These are phyloP conservation scores for Globisporangium nodosum DNA, from an alignment of 352 stramenopile species.

Conservation along the genomic window DNA sequence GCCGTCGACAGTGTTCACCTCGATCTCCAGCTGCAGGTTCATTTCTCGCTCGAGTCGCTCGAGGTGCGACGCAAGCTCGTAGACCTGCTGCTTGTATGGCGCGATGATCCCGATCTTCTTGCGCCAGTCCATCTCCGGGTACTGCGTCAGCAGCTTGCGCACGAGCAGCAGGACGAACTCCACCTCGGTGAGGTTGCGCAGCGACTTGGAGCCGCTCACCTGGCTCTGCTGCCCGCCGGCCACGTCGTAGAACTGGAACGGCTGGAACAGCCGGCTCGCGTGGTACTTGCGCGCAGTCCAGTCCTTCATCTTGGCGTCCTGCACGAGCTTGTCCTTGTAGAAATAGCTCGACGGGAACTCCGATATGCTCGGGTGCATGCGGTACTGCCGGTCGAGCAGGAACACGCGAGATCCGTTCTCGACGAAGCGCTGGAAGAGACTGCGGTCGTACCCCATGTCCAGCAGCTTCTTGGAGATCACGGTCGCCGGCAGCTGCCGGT, in stretches of 20 bases:
- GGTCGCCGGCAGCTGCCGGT: conserved; percentile 96
- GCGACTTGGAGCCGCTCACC: conserved; percentile 62
- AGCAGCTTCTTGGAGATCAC: conserved; percentile 92
- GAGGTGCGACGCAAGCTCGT: conserved; percentile 85
- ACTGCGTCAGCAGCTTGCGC: conserved; percentile 87
- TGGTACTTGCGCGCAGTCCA: conserved; percentile 69
- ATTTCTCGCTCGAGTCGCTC: conserved; percentile 43
- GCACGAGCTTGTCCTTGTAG: conserved; percentile 92
- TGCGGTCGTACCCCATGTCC: conserved; percentile 87
- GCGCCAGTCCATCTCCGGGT: conserved; percentile 52
- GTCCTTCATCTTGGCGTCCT: conserved; percentile 70
- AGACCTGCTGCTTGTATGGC: conserved; percentile 97
- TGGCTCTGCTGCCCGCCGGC: conserved; percentile 54
- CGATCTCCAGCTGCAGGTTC: conserved; percentile 46
- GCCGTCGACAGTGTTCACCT: conserved; percentile 96
- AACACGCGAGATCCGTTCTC: conserved; percentile 60
- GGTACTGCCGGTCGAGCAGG: conserved; percentile 96
- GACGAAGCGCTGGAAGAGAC: conserved; percentile 96
- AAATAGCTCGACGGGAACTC: conserved; percentile 93
- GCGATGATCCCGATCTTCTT: conserved; percentile 97
- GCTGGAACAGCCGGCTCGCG: conserved; percentile 33
- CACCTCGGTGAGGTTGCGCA: conserved; percentile 76
- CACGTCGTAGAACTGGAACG: conserved; percentile 70
- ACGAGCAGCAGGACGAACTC: conserved; percentile 84
- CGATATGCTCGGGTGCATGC: conserved; percentile 96